Evolutionary conservation across 1,284 basidiomycete genomes (phyloP).

Genomic region (Tilletia setariae): DNA sequence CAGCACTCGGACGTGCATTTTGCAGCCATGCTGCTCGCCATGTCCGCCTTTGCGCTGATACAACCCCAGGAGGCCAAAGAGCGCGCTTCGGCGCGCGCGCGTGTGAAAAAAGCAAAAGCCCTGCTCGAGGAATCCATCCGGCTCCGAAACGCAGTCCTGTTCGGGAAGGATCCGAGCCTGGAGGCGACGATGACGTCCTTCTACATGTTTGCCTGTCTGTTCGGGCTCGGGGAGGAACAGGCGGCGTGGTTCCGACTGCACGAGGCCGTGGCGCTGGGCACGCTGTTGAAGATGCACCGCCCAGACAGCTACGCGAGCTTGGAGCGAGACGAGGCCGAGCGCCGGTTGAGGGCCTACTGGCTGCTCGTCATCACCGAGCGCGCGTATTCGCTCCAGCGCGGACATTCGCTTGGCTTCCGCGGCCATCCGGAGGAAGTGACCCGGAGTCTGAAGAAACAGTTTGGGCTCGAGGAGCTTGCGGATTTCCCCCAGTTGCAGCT

Average conservation of each 20-base stretch:
- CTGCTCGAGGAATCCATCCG: slow-evolving; percentile 32
- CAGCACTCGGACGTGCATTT: slow-evolving; percentile 44
- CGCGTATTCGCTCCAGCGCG: slow-evolving; percentile 41
- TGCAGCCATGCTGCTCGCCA: slow-evolving; percentile 47
- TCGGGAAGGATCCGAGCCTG: slow-evolving; percentile 35
- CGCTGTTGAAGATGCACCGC: slow-evolving; percentile 43
- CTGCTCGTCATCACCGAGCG: slow-evolving; percentile 49
- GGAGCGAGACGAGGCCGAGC: slow-evolving; percentile 43
- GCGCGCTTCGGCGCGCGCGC: slow-evolving; percentile 9
- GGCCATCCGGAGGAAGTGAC: slow-evolving; percentile 40
- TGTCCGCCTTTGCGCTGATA: slow-evolving; percentile 41
- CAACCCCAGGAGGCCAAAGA: slow-evolving; percentile 38
- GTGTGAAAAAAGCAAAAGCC: slow-evolving; percentile 14
- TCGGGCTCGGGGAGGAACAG: slow-evolving; percentile 38
- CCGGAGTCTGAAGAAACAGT: slow-evolving; percentile 29
- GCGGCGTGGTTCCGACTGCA: slow-evolving; percentile 43
- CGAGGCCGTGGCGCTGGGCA: slow-evolving; percentile 45
- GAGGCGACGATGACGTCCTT: slow-evolving; percentile 39
- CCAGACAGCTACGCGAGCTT: slow-evolving; percentile 43
- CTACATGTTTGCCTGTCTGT: slow-evolving; percentile 46
- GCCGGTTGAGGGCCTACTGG: slow-evolving; percentile 43
- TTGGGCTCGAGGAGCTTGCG: slow-evolving; percentile 34
- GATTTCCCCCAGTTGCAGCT: slow-evolving; percentile 37
- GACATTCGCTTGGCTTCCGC: slow-evolving; percentile 35
- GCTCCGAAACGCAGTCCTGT: slow-evolving; percentile 34